Evolutionary conservation across 139 green algal genomes (phyloP), one percentile per base, ranked within the genome.

Genomic region (Trebouxia sp.): DNA sequence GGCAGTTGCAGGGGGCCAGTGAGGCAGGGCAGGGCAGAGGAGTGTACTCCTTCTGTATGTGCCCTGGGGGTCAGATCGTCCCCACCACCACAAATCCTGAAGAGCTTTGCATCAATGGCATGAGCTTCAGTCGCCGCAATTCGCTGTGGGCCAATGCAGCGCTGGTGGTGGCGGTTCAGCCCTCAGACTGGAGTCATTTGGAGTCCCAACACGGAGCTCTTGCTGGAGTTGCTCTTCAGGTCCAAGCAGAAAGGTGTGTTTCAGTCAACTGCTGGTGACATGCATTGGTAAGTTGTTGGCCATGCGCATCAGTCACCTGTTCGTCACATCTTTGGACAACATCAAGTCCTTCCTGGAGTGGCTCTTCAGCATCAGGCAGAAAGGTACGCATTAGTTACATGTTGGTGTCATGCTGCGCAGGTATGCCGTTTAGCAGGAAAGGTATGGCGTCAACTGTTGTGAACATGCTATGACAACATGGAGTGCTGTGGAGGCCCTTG

Each of bases 21-120:
- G n/a, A n/a, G n/a, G 9, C 26, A 8, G n/a, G 28, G 62, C 32
- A 28, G 11, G 62, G 32, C 14, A 45, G 87, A 11, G 86, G 87
- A 22, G 89, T 94, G 39, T 97, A 92, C 86, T 92, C 85, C n/a
- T 97, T 97, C 79, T 97, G 93, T 83, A 97, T 97, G 93, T 97
- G 93, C 72, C 93, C 93, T 9, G 91, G 83, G 12, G 84, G 80
- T 37, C 92, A 97, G 84, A 92, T 97, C 41, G 93, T 97, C 53
- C 88, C 88, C 47, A 97, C 94, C 12, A 90, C 70, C 78, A 93
- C 86, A 5, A 82, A 50, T 26, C 78, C 80, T 58, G 76, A 88
- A 8, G 88, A 96, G 85, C 87, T 97, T 35, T 97, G 94, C 87
- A 87, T 97, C 82, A 97, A 97, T 81, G 94, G 94, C 47, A 97